phyloP scores from a whole-genome alignment of 345 rosid genomes.

The Bruguiera sexangula region DNA sequence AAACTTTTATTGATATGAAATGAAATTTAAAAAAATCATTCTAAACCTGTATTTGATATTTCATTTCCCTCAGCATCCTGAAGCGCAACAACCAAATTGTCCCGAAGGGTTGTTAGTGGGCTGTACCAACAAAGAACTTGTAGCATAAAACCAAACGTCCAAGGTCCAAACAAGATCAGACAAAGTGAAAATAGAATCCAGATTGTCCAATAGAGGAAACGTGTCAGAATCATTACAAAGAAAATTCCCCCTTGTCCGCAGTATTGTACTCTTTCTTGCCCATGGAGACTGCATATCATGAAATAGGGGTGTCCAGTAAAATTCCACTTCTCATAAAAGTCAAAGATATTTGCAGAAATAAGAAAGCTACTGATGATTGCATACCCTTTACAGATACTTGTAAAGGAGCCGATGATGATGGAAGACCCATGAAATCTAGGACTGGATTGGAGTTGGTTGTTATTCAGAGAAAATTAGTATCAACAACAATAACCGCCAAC shows the following conservation, averaged over 20 bases:
- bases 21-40: background rate
- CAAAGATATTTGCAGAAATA: constrained; percentile 1
- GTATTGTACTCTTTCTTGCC: constrained; percentile 69
- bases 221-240: constrained; percentile 51
- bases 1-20: background rate
- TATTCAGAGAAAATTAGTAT: constrained; percentile 1
- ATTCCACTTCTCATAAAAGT: background rate
- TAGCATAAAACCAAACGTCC: constrained; percentile 1
- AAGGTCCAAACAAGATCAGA: constrained; percentile 6
- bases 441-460: constrained; percentile 37
- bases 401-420: constrained; percentile 43
- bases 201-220: background rate
- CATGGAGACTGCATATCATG: constrained; percentile 59
- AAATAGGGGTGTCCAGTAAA: constrained; percentile 13
- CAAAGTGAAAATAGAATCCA: background rate
- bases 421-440: constrained; percentile 49
- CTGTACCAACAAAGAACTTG: constrained; percentile 39
- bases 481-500: constrained; percentile 3
- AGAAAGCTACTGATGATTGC: constrained; percentile 8
- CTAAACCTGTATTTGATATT: constrained; percentile 52
- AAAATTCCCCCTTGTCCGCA: constrained; percentile 62
- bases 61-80: constrained; percentile 56
- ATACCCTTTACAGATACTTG: constrained; percentile 58
- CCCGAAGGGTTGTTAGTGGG: constrained; percentile 68
- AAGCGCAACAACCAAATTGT: constrained; percentile 57